A percentile compares a stretch with the other conserved stretches of the same genome.
These are phyloP conservation scores for Pichia paraexigua DNA, from an alignment of 805 yeast species.

Conservation along the genomic window DNA sequence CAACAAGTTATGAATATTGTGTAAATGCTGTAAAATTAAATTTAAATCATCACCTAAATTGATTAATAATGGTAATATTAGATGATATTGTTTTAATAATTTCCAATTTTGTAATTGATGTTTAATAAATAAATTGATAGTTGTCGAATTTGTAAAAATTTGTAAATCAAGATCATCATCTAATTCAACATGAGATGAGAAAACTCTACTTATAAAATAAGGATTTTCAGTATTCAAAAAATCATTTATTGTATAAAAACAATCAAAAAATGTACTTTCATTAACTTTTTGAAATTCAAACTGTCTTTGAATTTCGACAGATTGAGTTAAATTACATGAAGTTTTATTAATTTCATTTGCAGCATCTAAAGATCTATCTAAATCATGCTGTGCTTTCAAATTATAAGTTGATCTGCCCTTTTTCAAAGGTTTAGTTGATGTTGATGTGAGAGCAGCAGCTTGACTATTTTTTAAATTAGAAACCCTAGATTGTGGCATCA, in stretches of 20 bases:
- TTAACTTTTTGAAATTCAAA: conserved; percentile 23
- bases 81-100: conserved; percentile 17
- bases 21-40: conserved; percentile 12
- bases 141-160: conserved; percentile 16
- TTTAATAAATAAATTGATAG: conserved; percentile 20
- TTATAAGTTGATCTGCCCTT: conserved; percentile 3
- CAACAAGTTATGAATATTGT: conserved; percentile 20
- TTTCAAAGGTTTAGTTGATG: not conserved
- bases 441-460: too few relatives aligned
- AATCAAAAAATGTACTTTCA: conserved; percentile 23
- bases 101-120: conserved; percentile 16
- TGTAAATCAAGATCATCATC: conserved; percentile 20
- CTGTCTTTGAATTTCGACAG: conserved; percentile 20
- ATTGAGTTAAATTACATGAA: not conserved
- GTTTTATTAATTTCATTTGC: too few relatives aligned
- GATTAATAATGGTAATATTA: conserved; percentile 25
- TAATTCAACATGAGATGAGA: conserved; percentile 20
- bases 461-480: too few relatives aligned
- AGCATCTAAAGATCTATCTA: not conserved
- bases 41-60: conserved; percentile 27
- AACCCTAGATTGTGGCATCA: not conserved
- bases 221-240: conserved; percentile 19
- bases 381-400: not conserved
- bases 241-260: conserved; percentile 31
- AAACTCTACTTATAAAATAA: conserved; percentile 31